phyloP scores from a whole-genome alignment of 1,284 basidiomycete genomes.

The Sporisorium iseilematis-ciliati region DNA sequence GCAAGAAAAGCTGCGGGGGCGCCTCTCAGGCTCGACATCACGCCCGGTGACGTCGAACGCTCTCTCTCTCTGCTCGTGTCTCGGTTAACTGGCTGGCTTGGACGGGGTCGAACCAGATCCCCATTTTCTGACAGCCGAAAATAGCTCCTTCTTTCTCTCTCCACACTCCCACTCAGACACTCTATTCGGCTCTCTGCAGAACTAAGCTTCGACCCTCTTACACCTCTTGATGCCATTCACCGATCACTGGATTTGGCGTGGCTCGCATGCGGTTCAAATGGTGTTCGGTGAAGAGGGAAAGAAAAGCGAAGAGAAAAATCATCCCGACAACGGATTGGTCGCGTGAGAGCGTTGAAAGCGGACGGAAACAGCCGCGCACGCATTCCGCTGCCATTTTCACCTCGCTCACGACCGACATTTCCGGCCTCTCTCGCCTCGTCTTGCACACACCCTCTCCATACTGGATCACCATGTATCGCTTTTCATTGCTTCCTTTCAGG shows the following conservation, averaged over 20 bases:
- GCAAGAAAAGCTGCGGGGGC: constrained; percentile 4
- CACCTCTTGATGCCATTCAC: too few relatives aligned
- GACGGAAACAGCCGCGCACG: constrained; percentile 23
- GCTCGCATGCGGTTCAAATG: too few relatives aligned
- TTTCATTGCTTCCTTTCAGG: constrained; percentile 71
- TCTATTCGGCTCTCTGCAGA: too few relatives aligned
- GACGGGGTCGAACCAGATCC: neutral
- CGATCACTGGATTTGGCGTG: too few relatives aligned
- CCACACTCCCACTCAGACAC: neutral
- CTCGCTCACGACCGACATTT: constrained; percentile 12
- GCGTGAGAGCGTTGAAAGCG: neutral
- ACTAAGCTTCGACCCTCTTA: too few relatives aligned
- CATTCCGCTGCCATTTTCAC: neutral
- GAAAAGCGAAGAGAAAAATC: too few relatives aligned
- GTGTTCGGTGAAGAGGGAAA: too few relatives aligned
- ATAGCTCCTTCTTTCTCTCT: neutral
- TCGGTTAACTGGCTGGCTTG: neutral
- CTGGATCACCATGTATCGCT: neutral
- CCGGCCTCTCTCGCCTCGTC: neutral
- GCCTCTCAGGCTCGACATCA: neutral
- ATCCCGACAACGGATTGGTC: too few relatives aligned
- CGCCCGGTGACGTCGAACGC: constrained; percentile 20
- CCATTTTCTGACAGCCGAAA: neutral
- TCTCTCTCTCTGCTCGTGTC: neutral
- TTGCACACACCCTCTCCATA: neutral